Base-by-base conservation (phyloP, 441 rosid species). In the Pelargonium australe region DNA sequence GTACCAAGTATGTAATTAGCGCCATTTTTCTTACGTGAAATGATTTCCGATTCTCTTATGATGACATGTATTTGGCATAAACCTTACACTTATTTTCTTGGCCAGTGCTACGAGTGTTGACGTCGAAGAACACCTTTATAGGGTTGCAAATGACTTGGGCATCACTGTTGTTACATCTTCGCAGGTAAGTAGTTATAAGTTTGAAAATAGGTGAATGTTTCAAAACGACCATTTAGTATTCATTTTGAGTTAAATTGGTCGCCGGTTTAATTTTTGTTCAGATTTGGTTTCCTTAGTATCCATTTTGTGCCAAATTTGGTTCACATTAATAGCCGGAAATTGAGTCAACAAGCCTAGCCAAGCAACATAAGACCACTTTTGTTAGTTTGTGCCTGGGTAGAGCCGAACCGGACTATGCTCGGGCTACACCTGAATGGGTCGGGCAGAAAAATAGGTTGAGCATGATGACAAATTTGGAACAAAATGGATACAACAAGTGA, bases 91-190 rank as follows among this genome's bases (percentile, higher is more conserved):
- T 40, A 43, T 66, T 70, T 31, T 58, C 64, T 64, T 72, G 69
- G 75, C 23, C 86, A 95, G 99, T 57, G 98, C 98, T 7, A 95
- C 97, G 0, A 95, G 99, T 80, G 95, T 95, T 66, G 99, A 95
- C 70, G 94, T 95, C 12, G 98, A 95, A 87, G 98, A 92, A 74
- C 99, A 92, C 78, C 96, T 95, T 72, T 95, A 95, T 74, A 81
- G 83, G 80, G 85, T 89, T 78, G 99, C 97, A 53, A 78, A 73
- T 53, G 94, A 92, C 16, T 76, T 84, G 95, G 95, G 88, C 64
- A 89, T 95, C 77, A 95, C 99, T 14, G 87, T 95, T 72, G 81
- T 92, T 70, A 95, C 99, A 43, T 95, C 99, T 73, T 95, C 99
- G 6, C 99, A 92, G 82, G 99, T 88, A 81, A 81, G 80, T 77